Base-by-base conservation (phyloP, 2,329 filamentous ascomycete genomes). In the Lachnellula arida region DNA sequence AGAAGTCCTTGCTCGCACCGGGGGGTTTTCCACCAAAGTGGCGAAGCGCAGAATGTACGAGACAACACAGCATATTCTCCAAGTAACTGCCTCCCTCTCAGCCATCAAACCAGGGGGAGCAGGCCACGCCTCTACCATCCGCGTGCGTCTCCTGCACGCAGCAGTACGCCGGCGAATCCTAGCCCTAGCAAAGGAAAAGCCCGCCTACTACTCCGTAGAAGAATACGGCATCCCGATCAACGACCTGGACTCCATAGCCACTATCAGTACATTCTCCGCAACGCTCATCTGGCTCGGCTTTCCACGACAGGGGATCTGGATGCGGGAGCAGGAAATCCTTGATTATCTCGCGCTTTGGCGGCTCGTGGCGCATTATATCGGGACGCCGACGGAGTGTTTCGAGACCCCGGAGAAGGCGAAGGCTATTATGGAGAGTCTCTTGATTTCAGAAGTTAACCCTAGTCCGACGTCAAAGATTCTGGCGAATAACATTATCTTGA, bases 271-370 rank as follows among this genome's bases (percentile, higher is more conserved):
- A 1, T 93, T 93, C 71, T 88, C 84, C 0, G 77, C 83, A 0
- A 80, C 81, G 0, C 70, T 91, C 2, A 78, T 91, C 57, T 91
- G 81, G 78, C 68, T 89, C 25, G 81, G 81, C 23, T 76, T 92
- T 4, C 88, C 88, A 0, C 78, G 87, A 0, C 88, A 92, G 72
- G 89, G 88, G 2, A 84, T 93, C 53, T 85, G 75, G 61, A 73
- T 89, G 25, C 77, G 78, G 0, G 56, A 76, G 28, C 79, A 81
- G 55, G 88, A 93, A 67, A 82, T 81, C 2, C 67, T 68, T 2
- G 88, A 91, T 65, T 92, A 89, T 67, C 76, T 89, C 46, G 87
- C 88, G 0, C 74, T 93, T 0, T 93, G 88, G 88, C 80, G 88
- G 2, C 87, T 89, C 60, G 81, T 92, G 12, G 88, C 81, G 0